Evolutionary conservation across 1,284 basidiomycete species (phyloP).

Genomic region (Phlebopus sp.): DNA sequence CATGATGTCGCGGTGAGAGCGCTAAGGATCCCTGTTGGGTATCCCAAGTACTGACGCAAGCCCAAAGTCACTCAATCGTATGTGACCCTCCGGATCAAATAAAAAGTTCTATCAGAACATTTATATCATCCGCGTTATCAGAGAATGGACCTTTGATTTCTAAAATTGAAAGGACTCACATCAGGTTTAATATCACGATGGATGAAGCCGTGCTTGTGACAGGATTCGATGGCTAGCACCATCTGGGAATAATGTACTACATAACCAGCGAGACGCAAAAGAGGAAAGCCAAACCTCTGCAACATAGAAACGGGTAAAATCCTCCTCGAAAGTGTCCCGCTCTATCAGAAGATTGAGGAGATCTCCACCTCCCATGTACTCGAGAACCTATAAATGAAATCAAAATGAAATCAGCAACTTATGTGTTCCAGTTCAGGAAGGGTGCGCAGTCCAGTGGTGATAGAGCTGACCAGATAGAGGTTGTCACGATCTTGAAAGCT

Average conservation of each 20-base stretch:
- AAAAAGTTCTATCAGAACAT: constrained; percentile 78
- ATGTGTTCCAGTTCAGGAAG: constrained; percentile 18
- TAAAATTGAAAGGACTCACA: constrained; percentile 46
- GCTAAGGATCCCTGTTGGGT: constrained; percentile 23
- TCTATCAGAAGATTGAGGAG: constrained; percentile 94
- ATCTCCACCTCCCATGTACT: constrained; percentile 96
- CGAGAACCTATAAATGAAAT: constrained; percentile 75
- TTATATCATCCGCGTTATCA: constrained; percentile 25
- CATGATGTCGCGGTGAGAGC: constrained; percentile 11
- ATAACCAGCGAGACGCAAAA: constrained; percentile 20
- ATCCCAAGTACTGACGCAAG: constrained; percentile 66
- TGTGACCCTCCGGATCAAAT: constrained; percentile 90
- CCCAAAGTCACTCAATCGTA: constrained; percentile 95
- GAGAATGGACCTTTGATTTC: constrained; percentile 31
- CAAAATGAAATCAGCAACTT: constrained; percentile 45
- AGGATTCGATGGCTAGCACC: constrained; percentile 93
- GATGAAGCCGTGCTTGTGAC: constrained; percentile 93
- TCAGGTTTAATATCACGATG: constrained; percentile 97
- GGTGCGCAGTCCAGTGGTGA: constrained; percentile 26
- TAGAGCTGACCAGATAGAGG: constrained; percentile 80
- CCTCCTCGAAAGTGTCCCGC: constrained; percentile 89
- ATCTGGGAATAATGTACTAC: constrained; percentile 55
- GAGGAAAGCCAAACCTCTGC: constrained; percentile 65
- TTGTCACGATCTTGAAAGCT: constrained; percentile 91
- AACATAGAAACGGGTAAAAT: constrained; percentile 92